Evolutionary conservation across 2,329 filamentous ascomycete genomes (phyloP).

Genomic region (Alternaria postmessia): DNA sequence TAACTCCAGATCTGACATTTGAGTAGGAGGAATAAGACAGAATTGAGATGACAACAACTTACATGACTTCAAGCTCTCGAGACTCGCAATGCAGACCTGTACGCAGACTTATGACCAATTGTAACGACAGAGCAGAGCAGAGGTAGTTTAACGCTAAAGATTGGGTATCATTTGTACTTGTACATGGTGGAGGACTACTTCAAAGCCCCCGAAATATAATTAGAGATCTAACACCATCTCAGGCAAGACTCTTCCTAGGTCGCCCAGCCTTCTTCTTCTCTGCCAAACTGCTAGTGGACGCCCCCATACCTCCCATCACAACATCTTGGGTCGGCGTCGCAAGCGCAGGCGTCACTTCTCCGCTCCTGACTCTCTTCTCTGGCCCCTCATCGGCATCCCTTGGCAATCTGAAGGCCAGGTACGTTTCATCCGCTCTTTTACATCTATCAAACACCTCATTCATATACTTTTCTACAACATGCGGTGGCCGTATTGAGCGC

Average conservation of each 20-base stretch:
- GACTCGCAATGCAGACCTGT: background rate
- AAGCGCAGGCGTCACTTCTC: conserved; percentile 32
- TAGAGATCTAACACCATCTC: background rate
- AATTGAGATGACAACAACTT: background rate
- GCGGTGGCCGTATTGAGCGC: conserved; percentile 61
- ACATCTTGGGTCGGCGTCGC: conserved; percentile 30
- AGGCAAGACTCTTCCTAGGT: conserved; percentile 36
- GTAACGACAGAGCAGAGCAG: background rate
- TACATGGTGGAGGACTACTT: background rate
- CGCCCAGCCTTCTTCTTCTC: conserved; percentile 39
- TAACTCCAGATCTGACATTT: background rate
- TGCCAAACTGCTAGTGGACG: conserved; percentile 1
- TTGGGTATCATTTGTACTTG: conserved; percentile 26
- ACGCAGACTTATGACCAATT: background rate
- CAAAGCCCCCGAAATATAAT: background rate
- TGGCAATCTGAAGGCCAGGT: conserved; percentile 65
- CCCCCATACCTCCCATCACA: conserved; percentile 18
- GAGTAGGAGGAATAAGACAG: background rate
- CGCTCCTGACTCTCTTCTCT: conserved; percentile 27
- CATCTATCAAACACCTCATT: conserved; percentile 62
- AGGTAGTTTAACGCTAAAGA: background rate
- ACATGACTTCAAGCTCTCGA: background rate
- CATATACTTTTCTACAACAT: conserved; percentile 51
- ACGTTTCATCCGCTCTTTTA: conserved; percentile 62
- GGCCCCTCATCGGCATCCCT: conserved; percentile 41